Percentiles rank a stretch among this genome's conserved stretches.
These are phyloP conservation scores for Castanopsis chinensis DNA, from an alignment of 306 rosid species.

Conservation along the genomic window DNA sequence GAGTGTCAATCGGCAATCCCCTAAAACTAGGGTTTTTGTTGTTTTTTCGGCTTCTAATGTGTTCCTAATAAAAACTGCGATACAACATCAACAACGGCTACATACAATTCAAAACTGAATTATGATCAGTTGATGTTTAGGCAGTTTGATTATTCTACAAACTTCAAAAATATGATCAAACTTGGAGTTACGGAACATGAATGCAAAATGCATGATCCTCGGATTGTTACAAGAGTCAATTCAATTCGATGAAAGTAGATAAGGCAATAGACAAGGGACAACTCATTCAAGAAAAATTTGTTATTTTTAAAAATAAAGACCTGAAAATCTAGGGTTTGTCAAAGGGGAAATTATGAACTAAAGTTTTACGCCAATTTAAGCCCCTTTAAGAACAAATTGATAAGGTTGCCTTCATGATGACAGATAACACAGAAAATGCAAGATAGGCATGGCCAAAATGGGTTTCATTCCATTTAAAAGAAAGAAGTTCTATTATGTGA, in stretches of 20 bases:
- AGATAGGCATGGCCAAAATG: neutral
- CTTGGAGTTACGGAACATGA: neutral
- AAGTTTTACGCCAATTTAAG: neutral
- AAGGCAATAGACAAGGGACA: neutral
- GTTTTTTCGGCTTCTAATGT: no score
- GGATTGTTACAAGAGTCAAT: neutral
- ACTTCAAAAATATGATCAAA: neutral
- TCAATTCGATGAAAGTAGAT: neutral
- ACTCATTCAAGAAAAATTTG: neutral
- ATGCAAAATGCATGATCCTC: neutral
- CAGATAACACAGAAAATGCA: neutral
- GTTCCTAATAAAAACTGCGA: neutral
- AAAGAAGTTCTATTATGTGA: neutral
- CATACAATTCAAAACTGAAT: no score
- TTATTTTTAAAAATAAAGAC: neutral
- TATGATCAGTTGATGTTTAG: neutral
- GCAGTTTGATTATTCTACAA: neutral
- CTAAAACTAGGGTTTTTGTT: no score
- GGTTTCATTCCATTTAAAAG: neutral
- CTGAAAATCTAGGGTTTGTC: neutral
- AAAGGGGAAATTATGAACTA: neutral
- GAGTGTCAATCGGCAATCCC: no score
- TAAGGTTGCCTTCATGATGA: neutral
- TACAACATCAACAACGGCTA: no score
- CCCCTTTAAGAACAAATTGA: neutral